phyloP scores from a whole-genome alignment of 2,329 filamentous ascomycete species.

The Ophiostoma sp. region DNA sequence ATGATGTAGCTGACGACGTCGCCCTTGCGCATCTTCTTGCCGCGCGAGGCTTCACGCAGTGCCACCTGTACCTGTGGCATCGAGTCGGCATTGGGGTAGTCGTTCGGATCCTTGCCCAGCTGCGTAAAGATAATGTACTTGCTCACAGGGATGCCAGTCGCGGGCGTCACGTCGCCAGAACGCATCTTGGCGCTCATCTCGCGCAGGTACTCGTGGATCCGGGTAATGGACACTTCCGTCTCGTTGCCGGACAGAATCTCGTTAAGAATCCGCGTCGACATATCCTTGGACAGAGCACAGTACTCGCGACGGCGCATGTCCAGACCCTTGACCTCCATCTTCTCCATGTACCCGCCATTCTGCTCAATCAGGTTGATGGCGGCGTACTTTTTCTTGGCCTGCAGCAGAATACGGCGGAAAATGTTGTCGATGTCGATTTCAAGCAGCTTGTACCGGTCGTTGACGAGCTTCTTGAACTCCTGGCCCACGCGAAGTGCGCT shows the following conservation, averaged over 20 bases:
- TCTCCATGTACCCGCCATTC: conserved; percentile 77
- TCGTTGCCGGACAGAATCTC: conserved; percentile 94
- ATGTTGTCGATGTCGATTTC: conserved; percentile 99
- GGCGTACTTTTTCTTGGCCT: conserved; percentile 99
- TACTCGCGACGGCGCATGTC: conserved; percentile 98
- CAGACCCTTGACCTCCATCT: conserved; percentile 95
- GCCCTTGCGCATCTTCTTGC: conserved; percentile 83
- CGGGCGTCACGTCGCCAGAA: conserved; percentile 53
- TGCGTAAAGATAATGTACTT: conserved; percentile 99
- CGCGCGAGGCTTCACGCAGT: conserved; percentile 76
- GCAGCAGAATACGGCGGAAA: conserved; percentile 85
- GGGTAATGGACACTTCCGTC: conserved; percentile 76
- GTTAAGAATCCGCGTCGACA: conserved; percentile 82
- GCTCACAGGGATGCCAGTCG: conserved; percentile 49
- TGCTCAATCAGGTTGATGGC: conserved; percentile 89
- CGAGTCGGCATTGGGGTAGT: conserved; percentile 88
- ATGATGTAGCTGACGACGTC: conserved; percentile 97
- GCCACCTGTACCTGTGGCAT: conserved; percentile 99
- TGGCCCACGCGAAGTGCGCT: conserved; percentile 87
- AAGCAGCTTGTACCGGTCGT: conserved; percentile 83
- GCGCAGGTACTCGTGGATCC: conserved; percentile 88
- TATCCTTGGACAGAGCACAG: conserved; percentile 90
- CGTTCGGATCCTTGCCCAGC: conserved; percentile 85
- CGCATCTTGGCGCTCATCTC: conserved; percentile 85
- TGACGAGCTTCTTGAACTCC: conserved; percentile 92